Evolutionary conservation across 345 rosid genomes (phyloP).

Genomic region (Hirschfeldia incana): DNA sequence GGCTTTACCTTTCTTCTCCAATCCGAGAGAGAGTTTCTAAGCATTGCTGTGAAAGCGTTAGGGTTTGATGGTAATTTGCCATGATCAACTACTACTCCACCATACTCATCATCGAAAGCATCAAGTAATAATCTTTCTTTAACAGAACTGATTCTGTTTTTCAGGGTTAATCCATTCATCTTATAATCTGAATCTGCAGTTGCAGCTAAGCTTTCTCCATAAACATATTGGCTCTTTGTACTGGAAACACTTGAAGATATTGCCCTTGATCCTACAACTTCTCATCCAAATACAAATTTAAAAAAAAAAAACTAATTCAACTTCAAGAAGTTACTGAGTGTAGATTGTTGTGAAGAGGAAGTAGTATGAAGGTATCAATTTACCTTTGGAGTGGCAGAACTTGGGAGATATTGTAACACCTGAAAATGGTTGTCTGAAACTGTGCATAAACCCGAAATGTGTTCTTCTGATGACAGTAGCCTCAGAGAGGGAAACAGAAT

Average conservation of each 20-base stretch:
- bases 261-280: conserved; percentile 32
- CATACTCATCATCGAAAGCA: conserved; percentile 73
- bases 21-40: conserved; percentile 55
- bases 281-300: background rate
- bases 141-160: conserved; percentile 37
- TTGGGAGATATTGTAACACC: conserved; percentile 41
- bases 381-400: conserved; percentile 44
- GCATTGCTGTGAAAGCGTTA: conserved; percentile 50
- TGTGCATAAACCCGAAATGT: conserved; percentile 39
- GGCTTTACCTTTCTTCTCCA: conserved; percentile 66
- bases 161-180: conserved; percentile 40
- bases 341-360: background rate
- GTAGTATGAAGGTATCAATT: conserved; percentile 5
- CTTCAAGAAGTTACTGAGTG: background rate
- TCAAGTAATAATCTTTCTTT: conserved; percentile 50
- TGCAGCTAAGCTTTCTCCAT: conserved; percentile 45
- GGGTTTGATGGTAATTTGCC: conserved; percentile 56
- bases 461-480: conserved; percentile 29
- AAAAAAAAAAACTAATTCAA: background rate
- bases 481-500: conserved; percentile 46
- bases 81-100: conserved; percentile 78
- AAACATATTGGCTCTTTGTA: conserved; percentile 35
- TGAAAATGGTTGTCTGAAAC: conserved; percentile 32
- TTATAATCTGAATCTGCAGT: conserved; percentile 40
- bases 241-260: conserved; percentile 46